These are phyloP conservation scores for Hypoxylon lenormandii DNA, from an alignment of 495 filamentous ascomycete species.

Conservation along the genomic window DNA sequence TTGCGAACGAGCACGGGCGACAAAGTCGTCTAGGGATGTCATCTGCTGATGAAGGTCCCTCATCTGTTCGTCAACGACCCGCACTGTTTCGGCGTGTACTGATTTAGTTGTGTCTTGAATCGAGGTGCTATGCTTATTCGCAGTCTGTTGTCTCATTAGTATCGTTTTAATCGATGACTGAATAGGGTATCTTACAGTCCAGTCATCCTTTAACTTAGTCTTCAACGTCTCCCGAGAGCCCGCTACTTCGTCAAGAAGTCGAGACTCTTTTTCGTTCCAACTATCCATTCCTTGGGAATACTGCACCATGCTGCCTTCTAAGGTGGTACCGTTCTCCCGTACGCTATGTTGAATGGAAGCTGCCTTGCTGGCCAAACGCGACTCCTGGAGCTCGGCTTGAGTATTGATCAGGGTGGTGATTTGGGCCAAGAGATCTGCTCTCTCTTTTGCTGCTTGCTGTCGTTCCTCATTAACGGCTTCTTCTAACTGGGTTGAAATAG, in stretches of 20 bases:
- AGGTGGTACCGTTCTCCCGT: slow-evolving; percentile 66
- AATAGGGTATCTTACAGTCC: slow-evolving; percentile 70
- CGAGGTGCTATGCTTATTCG: slow-evolving; percentile 80
- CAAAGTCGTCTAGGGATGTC: slow-evolving; percentile 87
- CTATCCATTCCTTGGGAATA: slow-evolving; percentile 78
- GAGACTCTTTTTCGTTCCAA: slow-evolving; percentile 77
- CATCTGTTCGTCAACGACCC: slow-evolving; percentile 90
- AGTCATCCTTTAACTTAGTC: slow-evolving; percentile 85
- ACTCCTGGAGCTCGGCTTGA: slow-evolving; percentile 77
- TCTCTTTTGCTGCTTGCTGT: slow-evolving; percentile 76
- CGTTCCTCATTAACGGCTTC: slow-evolving; percentile 80
- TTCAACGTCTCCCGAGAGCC: slow-evolving; percentile 81
- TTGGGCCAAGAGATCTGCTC: slow-evolving; percentile 76
- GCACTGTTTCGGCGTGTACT: slow-evolving; percentile 90
- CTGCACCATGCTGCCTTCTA: slow-evolving; percentile 71
- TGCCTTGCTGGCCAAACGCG: slow-evolving; percentile 73
- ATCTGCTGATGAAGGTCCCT: slow-evolving; percentile 86
- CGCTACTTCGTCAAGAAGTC: slow-evolving; percentile 75
- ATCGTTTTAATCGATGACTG: neutral
- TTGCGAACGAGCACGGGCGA: slow-evolving; percentile 81
- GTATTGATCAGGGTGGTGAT: slow-evolving; percentile 79
- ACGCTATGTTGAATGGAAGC: slow-evolving; percentile 72
- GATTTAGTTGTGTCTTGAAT: slow-evolving; percentile 85
- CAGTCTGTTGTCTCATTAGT: slow-evolving; percentile 65
- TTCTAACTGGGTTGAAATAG: slow-evolving; percentile 75